Percentiles rank a stretch among this genome's conserved stretches.
Evolutionary conservation across 352 stramenopile species (phyloP).

Genomic region (Pythium aphanidermatum): DNA sequence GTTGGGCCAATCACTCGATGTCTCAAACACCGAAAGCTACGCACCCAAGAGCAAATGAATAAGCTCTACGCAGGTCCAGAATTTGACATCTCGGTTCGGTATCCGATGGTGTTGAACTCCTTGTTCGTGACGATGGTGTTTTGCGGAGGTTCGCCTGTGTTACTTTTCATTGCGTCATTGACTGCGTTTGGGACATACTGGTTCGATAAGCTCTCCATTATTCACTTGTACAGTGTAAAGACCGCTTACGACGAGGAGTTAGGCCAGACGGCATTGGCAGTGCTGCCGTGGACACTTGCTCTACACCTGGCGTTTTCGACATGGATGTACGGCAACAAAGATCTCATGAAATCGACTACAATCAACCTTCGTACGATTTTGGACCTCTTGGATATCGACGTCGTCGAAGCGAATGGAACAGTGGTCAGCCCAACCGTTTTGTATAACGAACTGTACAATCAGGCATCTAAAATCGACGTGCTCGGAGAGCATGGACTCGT

Average conservation of each 20-base stretch:
- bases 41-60: constrained; percentile 75
- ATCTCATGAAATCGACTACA: constrained; percentile 49
- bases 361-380: constrained; percentile 42
- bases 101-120: constrained; percentile 81
- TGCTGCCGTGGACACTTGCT: constrained; percentile 68
- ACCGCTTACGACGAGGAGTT: constrained; percentile 78
- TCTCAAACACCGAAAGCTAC: constrained; percentile 29
- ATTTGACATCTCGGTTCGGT: constrained; percentile 76
- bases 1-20: constrained; percentile 43
- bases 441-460: constrained; percentile 34
- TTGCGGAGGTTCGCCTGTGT: constrained; percentile 63
- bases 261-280: constrained; percentile 41
- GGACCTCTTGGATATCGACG: constrained; percentile 23
- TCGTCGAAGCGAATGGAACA: constrained; percentile 20
- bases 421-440: constrained; percentile 23
- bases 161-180: constrained; percentile 72
- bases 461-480: constrained; percentile 40
- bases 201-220: constrained; percentile 78
- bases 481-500: constrained; percentile 51
- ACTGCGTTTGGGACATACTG: constrained; percentile 59
- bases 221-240: constrained; percentile 71
- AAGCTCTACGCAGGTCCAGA: constrained; percentile 60
- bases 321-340: constrained; percentile 81
- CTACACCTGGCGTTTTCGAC: constrained; percentile 67
- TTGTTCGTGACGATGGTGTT: constrained; percentile 84